Percentiles rank a stretch among this genome's conserved stretches.
Conservation (phyloP, 352 stramenopile genomes). For the Chrysophaeum taylorii region DNA sequence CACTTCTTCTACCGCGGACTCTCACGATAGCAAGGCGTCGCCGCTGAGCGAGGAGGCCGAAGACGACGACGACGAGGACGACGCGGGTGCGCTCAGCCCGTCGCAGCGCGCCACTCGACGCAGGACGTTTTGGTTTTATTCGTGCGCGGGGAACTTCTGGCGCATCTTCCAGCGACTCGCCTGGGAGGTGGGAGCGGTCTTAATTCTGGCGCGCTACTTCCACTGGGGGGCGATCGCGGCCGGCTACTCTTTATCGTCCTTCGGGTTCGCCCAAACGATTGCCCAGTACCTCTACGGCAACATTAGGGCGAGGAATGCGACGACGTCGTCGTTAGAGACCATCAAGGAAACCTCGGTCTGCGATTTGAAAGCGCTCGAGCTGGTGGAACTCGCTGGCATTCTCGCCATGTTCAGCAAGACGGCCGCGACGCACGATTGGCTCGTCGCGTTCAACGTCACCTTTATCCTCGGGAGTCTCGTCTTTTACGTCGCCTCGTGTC, state of each 20-base stretch:
- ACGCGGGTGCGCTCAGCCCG: no score
- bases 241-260: not conserved
- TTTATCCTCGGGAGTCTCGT: not conserved
- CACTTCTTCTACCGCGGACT: no score
- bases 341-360: no score
- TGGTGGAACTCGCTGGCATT: not conserved
- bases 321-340: no score
- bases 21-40: no score
- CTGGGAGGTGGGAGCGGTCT: not conserved
- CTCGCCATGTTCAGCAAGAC: not conserved
- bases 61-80: not conserved
- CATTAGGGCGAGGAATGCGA: no score
- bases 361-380: not conserved
- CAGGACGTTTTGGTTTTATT: no score
- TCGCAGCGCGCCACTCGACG: no score
- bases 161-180: slow-evolving; percentile 1
- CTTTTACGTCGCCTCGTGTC: not conserved
- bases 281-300: not conserved
- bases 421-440: not conserved
- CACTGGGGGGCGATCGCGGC: not conserved
- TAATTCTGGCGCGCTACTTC: not conserved
- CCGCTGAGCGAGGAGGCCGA: no score
- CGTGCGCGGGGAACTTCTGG: not conserved
- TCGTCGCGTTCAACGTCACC: not conserved
- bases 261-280: not conserved